Percentiles rank a stretch among this genome's conserved stretches.
Evolutionary conservation across 805 yeast genomes (phyloP).

Genomic region (Kodamaea kaohsiungensis): DNA sequence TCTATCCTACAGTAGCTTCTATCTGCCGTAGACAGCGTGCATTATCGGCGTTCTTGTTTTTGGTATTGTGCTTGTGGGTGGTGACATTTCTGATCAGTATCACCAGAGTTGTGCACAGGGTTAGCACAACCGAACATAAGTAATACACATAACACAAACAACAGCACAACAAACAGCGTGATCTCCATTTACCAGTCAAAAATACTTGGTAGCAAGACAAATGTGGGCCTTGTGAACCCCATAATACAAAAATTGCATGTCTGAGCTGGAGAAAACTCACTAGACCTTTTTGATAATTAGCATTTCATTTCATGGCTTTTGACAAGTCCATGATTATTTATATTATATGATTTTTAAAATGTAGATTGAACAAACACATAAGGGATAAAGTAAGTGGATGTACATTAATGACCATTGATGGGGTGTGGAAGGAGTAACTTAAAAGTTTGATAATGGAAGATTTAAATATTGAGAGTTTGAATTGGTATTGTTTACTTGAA

Average conservation of each 20-base stretch:
- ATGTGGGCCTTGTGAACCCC: not conserved
- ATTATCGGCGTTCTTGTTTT: conserved; percentile 73
- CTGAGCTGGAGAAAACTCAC: not conserved
- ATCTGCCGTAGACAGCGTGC: conserved; percentile 81
- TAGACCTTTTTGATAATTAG: not conserved
- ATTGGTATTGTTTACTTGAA: too few relatives aligned
- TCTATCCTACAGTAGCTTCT: conserved; percentile 39
- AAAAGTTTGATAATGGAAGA: too few relatives aligned
- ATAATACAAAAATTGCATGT: not conserved
- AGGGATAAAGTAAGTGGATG: too few relatives aligned
- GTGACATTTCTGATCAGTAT: conserved; percentile 81
- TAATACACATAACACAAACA: not conserved
- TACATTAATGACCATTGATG: too few relatives aligned
- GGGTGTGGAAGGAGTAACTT: too few relatives aligned
- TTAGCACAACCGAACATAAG: conserved; percentile 18
- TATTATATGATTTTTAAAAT: not conserved
- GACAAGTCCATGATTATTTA: conserved; percentile 1
- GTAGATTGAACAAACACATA: too few relatives aligned
- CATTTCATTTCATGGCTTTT: not conserved
- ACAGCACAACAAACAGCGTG: too few relatives aligned
- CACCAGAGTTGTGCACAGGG: conserved; percentile 76
- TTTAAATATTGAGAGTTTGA: too few relatives aligned
- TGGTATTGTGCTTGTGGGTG: conserved; percentile 81
- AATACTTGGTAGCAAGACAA: not conserved
- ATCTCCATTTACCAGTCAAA: not conserved